These are phyloP conservation scores for Gossypium aridum DNA, from an alignment of 441 rosid species.

Conservation along the genomic window DNA sequence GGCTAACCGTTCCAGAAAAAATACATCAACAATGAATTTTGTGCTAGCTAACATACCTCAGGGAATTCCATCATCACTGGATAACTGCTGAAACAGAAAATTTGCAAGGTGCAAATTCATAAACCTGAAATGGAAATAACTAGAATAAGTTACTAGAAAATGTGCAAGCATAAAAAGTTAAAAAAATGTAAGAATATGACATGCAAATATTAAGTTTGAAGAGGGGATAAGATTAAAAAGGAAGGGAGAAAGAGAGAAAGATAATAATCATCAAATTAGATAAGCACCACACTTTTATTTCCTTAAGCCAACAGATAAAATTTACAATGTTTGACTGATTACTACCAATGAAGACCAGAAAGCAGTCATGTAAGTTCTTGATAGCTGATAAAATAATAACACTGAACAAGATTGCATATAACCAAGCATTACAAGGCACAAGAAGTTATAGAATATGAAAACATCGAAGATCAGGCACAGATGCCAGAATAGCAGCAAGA, in stretches of 20 bases:
- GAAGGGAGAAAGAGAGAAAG: background rate
- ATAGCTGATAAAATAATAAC: background rate
- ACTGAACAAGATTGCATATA: background rate
- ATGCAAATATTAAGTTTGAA: background rate
- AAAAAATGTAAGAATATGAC: background rate
- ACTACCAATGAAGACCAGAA: conserved; percentile 1
- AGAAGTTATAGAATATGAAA: background rate
- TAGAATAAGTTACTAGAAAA: background rate
- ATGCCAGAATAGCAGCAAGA: background rate
- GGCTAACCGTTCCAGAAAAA: background rate
- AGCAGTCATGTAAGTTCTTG: background rate
- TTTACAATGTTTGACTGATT: background rate
- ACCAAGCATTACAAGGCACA: background rate
- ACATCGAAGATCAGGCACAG: background rate
- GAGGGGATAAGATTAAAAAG: background rate
- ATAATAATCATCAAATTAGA: background rate
- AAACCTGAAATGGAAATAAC: conserved; percentile 10
- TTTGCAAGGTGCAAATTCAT: background rate
- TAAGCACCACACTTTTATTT: background rate
- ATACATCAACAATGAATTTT: background rate
- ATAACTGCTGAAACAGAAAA: conserved; percentile 5
- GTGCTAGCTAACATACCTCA: conserved; percentile 9
- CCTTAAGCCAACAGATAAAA: background rate
- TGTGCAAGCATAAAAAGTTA: background rate
- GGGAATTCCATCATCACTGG: background rate